Evolutionary conservation across 2,329 filamentous ascomycete species (phyloP).

Genomic region (Colletotrichum godetiae): DNA sequence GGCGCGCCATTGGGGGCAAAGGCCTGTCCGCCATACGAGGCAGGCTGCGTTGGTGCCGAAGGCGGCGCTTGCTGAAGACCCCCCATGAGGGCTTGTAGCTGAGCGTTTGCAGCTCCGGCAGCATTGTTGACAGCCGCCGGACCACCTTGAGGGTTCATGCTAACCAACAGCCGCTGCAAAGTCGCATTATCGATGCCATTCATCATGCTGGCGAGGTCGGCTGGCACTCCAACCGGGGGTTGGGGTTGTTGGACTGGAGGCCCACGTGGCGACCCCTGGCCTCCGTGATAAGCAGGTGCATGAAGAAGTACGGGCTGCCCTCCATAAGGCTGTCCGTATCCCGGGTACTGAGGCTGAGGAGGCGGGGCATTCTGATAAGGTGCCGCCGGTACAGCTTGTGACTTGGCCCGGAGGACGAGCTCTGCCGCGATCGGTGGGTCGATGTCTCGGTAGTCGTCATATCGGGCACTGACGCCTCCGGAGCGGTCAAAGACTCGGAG

Average conservation of each 20-base stretch:
- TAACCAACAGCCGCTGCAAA: slow-evolving; percentile 76
- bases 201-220: slow-evolving; percentile 73
- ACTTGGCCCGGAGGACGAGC: slow-evolving; percentile 79
- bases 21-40: slow-evolving; percentile 44
- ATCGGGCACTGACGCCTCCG: slow-evolving; percentile 78
- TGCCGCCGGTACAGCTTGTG: slow-evolving; percentile 41
- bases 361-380: slow-evolving; percentile 38
- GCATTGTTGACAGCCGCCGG: slow-evolving; percentile 30
- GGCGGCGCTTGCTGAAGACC: slow-evolving; percentile 45
- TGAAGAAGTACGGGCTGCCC: slow-evolving; percentile 39
- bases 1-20: slow-evolving; percentile 38
- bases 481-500: slow-evolving; percentile 89
- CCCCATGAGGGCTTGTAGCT: slow-evolving; percentile 58
- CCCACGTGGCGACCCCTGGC: slow-evolving; percentile 36
- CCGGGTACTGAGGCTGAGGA: slow-evolving; percentile 35
- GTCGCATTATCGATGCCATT: slow-evolving; percentile 75
- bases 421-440: slow-evolving; percentile 84
- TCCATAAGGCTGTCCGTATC: slow-evolving; percentile 47
- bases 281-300: slow-evolving; percentile 26
- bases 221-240: slow-evolving; percentile 43
- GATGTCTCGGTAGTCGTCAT: slow-evolving; percentile 88
- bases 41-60: slow-evolving; percentile 38
- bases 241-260: slow-evolving; percentile 29
- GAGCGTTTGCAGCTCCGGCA: slow-evolving; percentile 42
- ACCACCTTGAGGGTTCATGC: slow-evolving; percentile 42